These are phyloP conservation scores for Phytophthora multivora DNA, from an alignment of 352 stramenopile genomes.

Conservation along the genomic window DNA sequence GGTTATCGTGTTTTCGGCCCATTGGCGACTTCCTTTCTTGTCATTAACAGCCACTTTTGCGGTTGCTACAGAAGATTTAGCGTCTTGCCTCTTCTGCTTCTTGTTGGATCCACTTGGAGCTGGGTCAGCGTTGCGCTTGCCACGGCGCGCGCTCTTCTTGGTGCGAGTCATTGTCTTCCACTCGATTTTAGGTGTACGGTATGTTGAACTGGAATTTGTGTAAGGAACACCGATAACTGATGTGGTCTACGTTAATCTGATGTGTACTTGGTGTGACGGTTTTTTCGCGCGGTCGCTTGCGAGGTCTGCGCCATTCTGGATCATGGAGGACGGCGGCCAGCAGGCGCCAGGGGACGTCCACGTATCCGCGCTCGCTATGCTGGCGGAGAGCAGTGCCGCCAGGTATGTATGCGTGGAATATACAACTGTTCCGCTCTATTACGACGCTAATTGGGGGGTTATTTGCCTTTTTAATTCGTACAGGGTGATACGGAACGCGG, in stretches of 20 bases:
- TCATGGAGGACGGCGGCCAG: slow-evolving; percentile 18
- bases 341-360: slow-evolving; percentile 4
- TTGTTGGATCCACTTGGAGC: slow-evolving; percentile 37
- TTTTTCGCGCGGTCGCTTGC: slow-evolving; percentile 18
- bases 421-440: background rate
- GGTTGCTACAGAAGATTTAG: slow-evolving; percentile 2
- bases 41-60: slow-evolving; percentile 4
- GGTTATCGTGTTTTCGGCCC: slow-evolving; percentile 40
- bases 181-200: no score
- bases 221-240: background rate
- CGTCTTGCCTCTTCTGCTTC: slow-evolving; percentile 37
- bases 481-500: background rate
- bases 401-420: slow-evolving; percentile 7
- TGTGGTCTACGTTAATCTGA: slow-evolving; percentile 2
- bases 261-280: slow-evolving; percentile 10
- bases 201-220: slow-evolving; percentile 1
- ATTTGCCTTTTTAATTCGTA: background rate
- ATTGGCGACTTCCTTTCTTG: slow-evolving; percentile 22
- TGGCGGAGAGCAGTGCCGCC: slow-evolving; percentile 19
- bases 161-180: slow-evolving; percentile 48
- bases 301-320: slow-evolving; percentile 10
- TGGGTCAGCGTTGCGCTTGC: slow-evolving; percentile 45
- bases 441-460: background rate
- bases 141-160: slow-evolving; percentile 47
- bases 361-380: slow-evolving; percentile 10